Evolutionary conservation across 2,329 filamentous ascomycete genomes (phyloP), one percentile per base, ranked within the genome.

Genomic region (Samsoniella hepiali): DNA sequence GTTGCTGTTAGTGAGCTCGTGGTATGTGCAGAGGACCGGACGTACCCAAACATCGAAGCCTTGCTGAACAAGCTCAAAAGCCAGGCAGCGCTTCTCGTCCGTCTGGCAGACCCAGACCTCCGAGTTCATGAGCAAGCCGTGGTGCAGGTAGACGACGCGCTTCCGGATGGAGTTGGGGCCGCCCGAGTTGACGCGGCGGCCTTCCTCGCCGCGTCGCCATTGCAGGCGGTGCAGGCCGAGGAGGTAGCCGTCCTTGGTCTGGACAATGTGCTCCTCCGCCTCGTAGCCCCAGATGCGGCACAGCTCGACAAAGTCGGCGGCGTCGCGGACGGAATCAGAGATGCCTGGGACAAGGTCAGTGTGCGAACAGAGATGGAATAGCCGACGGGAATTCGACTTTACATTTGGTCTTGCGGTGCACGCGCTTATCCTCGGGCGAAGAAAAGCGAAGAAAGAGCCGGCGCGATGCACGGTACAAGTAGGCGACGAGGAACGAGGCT

Each of bases 71-170:
- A 99, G 81, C 68, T 90, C 85, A 73, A 99, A 98, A 0, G 95
- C 92, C 45, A 99, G 80, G 68, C 90, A 94, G 69, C 93, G 85
- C 75, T 96, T 85, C 69, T 89, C 88, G 68, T 97, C 91, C 0
- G 94, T 96, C 72, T 94, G 79, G 72, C 92, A 96, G 9, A 98
- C 91, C 95, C 95, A 99, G 40, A 99, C 94, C 76, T 99, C 95
- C 70, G 93, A 97, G 77, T 97, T 98, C 95, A 99, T 99, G 72
- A 99, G 84, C 64, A 99, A 83, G 9, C 94, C 95, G 76, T 99
- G 95, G 72, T 99, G 95, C 67, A 99, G 80, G 74, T 98, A 99
- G 7, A 95, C 88, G 56, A 98, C 91, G 69, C 88, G 90, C 79
- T 97, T 97, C 76, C 84, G 84, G 34, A 90, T 69, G 70, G 88